These are phyloP conservation scores for Avena atlantica DNA, from an alignment of 176 grass and related monocot species.

Conservation along the genomic window DNA sequence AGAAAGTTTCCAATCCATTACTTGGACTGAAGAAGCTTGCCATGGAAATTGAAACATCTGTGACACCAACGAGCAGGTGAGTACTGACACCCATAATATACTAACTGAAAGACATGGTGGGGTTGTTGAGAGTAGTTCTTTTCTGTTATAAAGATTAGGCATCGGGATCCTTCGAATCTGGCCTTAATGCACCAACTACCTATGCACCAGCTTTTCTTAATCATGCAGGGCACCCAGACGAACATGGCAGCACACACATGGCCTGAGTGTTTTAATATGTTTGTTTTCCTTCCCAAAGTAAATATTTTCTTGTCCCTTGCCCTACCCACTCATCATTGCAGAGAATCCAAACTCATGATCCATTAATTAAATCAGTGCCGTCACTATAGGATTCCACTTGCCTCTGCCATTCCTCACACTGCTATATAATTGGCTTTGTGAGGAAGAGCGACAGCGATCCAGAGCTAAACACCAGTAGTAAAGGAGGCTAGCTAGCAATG, in stretches of 20 bases:
- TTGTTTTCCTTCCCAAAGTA: slow-evolving; percentile 36
- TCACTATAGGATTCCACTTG: slow-evolving; percentile 38
- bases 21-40: slow-evolving; percentile 14
- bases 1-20: slow-evolving; percentile 38
- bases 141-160: slow-evolving; percentile 40
- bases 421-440: slow-evolving; percentile 47
- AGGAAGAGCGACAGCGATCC: slow-evolving; percentile 35
- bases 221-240: slow-evolving; percentile 39
- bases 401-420: slow-evolving; percentile 23
- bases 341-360: slow-evolving; percentile 53
- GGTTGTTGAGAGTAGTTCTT: slow-evolving; percentile 38
- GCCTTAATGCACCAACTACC: slow-evolving; percentile 46
- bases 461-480: slow-evolving; percentile 30
- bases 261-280: slow-evolving; percentile 37
- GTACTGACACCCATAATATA: slow-evolving; percentile 42
- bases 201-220: slow-evolving; percentile 45
- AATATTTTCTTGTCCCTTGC: slow-evolving; percentile 48
- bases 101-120: slow-evolving; percentile 26
- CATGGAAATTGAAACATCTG: slow-evolving; percentile 19
- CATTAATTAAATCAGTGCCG: slow-evolving; percentile 48
- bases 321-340: slow-evolving; percentile 44
- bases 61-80: slow-evolving; percentile 33
- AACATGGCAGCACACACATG: slow-evolving; percentile 57
- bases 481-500: slow-evolving; percentile 45
- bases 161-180: slow-evolving; percentile 53